Conservation (phyloP, 306 rosid genomes). For the Cucurbita maxima region DNA sequence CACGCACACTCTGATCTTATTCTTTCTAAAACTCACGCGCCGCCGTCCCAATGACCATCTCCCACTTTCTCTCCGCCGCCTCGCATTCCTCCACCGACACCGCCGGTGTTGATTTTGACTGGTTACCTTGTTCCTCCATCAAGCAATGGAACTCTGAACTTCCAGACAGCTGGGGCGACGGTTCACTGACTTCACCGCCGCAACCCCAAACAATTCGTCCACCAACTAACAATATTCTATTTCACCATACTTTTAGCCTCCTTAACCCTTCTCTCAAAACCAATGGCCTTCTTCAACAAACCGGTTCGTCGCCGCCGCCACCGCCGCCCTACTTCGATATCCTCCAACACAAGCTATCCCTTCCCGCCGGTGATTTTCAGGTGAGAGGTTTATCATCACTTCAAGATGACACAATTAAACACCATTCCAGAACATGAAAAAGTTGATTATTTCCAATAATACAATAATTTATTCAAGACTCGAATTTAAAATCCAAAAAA, state of each 20-base stretch:
- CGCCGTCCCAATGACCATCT: slow-evolving; percentile 36
- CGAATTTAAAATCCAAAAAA: too few relatives aligned
- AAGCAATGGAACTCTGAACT: slow-evolving; percentile 24
- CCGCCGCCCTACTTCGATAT: slow-evolving; percentile 11
- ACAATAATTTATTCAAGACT: too few relatives aligned
- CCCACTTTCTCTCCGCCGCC: slow-evolving; percentile 8
- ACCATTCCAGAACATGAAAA: neutral
- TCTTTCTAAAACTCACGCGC: slow-evolving; percentile 22
- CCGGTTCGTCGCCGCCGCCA: slow-evolving; percentile 23
- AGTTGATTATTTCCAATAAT: neutral
- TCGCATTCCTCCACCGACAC: slow-evolving; percentile 6
- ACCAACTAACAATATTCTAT: neutral
- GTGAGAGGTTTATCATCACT: slow-evolving; percentile 4
- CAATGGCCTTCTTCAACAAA: slow-evolving; percentile 24
- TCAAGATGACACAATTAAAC: neutral
- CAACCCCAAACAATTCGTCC: slow-evolving; percentile 9
- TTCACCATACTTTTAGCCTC: slow-evolving; percentile 35
- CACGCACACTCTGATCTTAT: neutral
- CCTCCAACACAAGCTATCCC: slow-evolving; percentile 28
- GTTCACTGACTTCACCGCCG: slow-evolving; percentile 32
- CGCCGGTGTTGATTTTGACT: slow-evolving; percentile 19
- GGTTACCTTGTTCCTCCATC: slow-evolving; percentile 20
- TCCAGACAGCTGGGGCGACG: slow-evolving; percentile 38
- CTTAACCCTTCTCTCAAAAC: slow-evolving; percentile 35
- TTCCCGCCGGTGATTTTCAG: slow-evolving; percentile 57